These are phyloP conservation scores for Rhodotorula kratochvilovae DNA, from an alignment of 768 basidiomycete species.

Conservation along the genomic window DNA sequence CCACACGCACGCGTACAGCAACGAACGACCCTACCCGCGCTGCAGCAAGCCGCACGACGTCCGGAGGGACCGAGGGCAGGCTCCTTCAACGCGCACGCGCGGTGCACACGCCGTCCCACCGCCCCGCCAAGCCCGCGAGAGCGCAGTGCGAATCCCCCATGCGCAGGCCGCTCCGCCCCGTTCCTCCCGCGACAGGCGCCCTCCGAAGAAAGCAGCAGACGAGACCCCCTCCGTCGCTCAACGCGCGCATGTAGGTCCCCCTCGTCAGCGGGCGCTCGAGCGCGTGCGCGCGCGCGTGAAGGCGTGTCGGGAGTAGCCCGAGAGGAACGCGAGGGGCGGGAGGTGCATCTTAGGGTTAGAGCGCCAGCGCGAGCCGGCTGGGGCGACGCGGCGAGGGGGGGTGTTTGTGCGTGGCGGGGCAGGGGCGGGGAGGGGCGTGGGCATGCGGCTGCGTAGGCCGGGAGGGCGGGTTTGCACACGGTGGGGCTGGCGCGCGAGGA, in stretches of 20 bases:
- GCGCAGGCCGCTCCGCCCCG: neutral
- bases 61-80: constrained; percentile 3
- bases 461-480: neutral
- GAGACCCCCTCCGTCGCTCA: neutral
- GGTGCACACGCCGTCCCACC: too few species aligned
- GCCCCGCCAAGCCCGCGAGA: neutral
- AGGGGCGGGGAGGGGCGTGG: neutral
- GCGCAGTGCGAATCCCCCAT: neutral
- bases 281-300: neutral
- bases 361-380: neutral
- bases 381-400: constrained; percentile 16
- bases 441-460: neutral
- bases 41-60: neutral
- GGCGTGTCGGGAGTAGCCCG: neutral
- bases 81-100: neutral
- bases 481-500: neutral
- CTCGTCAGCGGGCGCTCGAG: neutral
- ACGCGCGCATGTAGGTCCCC: neutral
- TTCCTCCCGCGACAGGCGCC: constrained; percentile 3
- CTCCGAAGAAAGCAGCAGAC: neutral
- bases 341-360: constrained; percentile 6
- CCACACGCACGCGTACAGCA: neutral
- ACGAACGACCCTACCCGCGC: too few species aligned
- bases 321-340: neutral
- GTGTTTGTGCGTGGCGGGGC: constrained; percentile 1